Base-by-base conservation (phyloP, 345 rosid species). In the Psidium guajava region DNA sequence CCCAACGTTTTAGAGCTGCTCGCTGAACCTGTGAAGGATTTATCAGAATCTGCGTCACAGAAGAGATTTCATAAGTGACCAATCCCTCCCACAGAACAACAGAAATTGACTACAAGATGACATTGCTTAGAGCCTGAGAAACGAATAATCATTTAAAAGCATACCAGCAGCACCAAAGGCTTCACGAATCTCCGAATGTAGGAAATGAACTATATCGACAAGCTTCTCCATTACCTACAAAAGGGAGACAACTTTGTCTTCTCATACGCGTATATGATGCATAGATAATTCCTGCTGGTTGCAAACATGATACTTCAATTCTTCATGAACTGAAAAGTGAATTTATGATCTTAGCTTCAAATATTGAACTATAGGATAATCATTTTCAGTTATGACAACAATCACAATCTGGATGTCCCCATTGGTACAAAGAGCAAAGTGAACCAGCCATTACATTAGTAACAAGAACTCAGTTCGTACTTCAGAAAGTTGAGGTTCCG, bases 221-320 rank as follows among this genome's bases (percentile, higher is more conserved):
- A 97, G 95, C 91, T 96, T 96, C 95, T 93, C 99, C 98, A 94
- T 96, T 87, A 97, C 99, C 99, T 97, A 85, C 51, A 84, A 69
- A 69, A 69, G 6, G 12, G 32, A 64, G 24, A 64, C 77, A 18
- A 69, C 12, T 32, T 8, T 32, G 77, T 69, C 77, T 69, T 4
- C 47, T 69, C 77, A 69, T 16, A 18, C 12, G 10, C 11, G 11
- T 32, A 18, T 64, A 69, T 69, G 47, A 40, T 58, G 47, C 42
- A 40, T 47, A 80, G 51, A 54, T 36, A 40, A 52, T 20, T 64
- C 75, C 44, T 15, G 42, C 75, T 36, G 11, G 20, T 9, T 64
- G 42, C 75, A 64, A 36, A 32, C 22, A 64, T 42, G 8, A 64
- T 9, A 64, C 75, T 64, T 61, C 32, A 0, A 64, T 64, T 64